Conservation (phyloP, 129 eudicot species). For the Logfia minima region DNA sequence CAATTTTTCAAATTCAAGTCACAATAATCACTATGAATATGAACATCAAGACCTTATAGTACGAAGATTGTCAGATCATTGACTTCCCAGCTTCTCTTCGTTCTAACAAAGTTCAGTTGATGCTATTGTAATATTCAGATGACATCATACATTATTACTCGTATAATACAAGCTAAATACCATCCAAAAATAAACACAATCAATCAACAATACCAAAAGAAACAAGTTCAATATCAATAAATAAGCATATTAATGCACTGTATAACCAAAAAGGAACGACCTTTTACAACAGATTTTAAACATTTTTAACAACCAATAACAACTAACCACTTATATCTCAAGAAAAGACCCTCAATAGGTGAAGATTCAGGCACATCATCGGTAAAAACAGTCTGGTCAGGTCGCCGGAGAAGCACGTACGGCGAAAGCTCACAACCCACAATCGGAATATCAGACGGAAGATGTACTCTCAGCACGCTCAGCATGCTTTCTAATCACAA, state of each 20-base stretch:
- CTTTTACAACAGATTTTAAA: neutral
- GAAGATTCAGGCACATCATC: constrained; percentile 65
- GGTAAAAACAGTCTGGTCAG: constrained; percentile 46
- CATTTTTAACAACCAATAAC: neutral
- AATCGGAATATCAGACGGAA: constrained; percentile 84
- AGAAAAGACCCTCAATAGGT: constrained; percentile 70
- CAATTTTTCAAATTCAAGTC: neutral
- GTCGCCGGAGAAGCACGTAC: constrained; percentile 58
- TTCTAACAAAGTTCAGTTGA: neutral
- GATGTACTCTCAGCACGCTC: constrained; percentile 73
- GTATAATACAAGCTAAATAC: constrained; percentile 9
- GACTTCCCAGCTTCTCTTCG: neutral
- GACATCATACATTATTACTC: neutral
- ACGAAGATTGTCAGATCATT: neutral
- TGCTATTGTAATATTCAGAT: neutral
- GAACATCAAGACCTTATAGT: neutral
- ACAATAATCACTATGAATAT: too few relatives aligned
- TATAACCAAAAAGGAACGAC: neutral
- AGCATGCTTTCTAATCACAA: constrained; percentile 56
- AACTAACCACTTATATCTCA: constrained; percentile 84
- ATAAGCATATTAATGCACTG: neutral
- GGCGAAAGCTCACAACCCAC: constrained; percentile 80
- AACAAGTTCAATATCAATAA: neutral
- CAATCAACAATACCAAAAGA: neutral
- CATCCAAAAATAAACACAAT: neutral